Conservation (phyloP, 2,329 filamentous ascomycete genomes). For the Penicillium brasilianum region DNA sequence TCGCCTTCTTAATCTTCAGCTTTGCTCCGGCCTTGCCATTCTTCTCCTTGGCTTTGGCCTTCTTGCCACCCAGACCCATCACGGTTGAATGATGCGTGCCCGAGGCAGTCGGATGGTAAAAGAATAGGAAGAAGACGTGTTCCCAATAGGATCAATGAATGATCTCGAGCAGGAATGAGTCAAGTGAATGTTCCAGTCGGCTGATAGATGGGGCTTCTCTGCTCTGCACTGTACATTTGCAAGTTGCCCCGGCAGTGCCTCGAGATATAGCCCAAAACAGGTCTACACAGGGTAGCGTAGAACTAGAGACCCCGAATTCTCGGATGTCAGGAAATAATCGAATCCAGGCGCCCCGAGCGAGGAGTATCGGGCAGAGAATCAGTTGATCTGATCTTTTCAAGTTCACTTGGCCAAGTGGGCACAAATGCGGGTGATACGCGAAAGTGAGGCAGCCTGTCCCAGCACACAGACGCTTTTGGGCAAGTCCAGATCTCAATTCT, state of each 20-base stretch:
- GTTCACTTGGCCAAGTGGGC: conserved; percentile 30
- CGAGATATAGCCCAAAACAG: conserved; percentile 41
- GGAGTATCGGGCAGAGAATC: conserved; percentile 29
- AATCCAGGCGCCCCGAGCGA: conserved; percentile 23
- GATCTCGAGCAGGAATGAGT: conserved; percentile 23
- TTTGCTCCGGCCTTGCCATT: conserved; percentile 36
- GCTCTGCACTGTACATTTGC: conserved; percentile 39
- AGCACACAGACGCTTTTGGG: conserved; percentile 38
- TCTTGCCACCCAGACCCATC: conserved; percentile 40
- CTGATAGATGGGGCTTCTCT: conserved; percentile 29
- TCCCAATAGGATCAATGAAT: conserved; percentile 37
- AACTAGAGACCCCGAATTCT: conserved; percentile 23
- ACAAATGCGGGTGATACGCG: conserved; percentile 43
- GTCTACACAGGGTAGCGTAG: conserved; percentile 23
- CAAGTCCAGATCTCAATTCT: conserved; percentile 33
- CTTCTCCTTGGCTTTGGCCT: conserved; percentile 36
- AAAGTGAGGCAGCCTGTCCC: conserved; percentile 34
- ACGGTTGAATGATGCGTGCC: conserved; percentile 38
- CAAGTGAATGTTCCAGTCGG: conserved; percentile 37
- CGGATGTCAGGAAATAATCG: conserved; percentile 19
- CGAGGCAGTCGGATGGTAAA: conserved; percentile 30
- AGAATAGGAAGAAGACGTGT: conserved; percentile 36
- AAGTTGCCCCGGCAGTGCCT: conserved; percentile 33
- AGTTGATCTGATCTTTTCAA: conserved; percentile 22
- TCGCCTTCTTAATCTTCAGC: conserved; percentile 43